Evolutionary conservation across 2,329 filamentous ascomycete species (phyloP), one percentile per base, ranked within the genome.

Genomic region (Fusarium paranaense): DNA sequence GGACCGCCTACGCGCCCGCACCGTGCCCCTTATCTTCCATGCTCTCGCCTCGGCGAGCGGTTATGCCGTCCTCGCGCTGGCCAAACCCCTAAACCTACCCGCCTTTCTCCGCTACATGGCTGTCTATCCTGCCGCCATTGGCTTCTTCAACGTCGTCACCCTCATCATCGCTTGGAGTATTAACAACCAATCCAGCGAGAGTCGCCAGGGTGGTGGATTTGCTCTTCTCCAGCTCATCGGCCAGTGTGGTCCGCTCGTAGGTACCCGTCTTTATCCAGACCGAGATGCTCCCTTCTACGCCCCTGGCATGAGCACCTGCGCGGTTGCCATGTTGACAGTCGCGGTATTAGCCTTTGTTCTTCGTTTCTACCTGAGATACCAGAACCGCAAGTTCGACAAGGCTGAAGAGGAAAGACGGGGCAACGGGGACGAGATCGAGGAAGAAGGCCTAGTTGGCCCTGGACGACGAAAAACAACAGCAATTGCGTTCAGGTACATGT

Each of bases 91-190:
- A 18, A 70, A 80, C 20, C 81, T 90, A 25, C 79, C 85, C 5
- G 78, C 85, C 59, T 87, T 81, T 52, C 71, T 89, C 40, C 88
- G 94, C 20, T 98, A 98, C 78, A 77, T 92, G 7, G 93, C 91
- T 65, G 88, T 97, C 9, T 97, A 93, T 80, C 94, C 94, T 0
- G 94, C 95, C 2, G 89, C 92, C 2, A 85, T 91, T 1, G 95
- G 95, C 5, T 97, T 97, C 83, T 96, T 97, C 86, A 91, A 90
- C 69, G 93, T 94, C 22, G 93, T 97, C 66, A 95, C 94, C 0
- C 87, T 97, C 35, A 92, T 95, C 75, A 93, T 98, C 66, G 93
- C 94, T 2, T 98, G 95, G 95, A 94, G 90, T 38, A 90, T 98
- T 79, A 97, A 97, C 80, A 98, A 97, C 81, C 94, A 97, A 80